Conservation (phyloP, 129 eudicot genomes). For the Flaveria linearis region DNA sequence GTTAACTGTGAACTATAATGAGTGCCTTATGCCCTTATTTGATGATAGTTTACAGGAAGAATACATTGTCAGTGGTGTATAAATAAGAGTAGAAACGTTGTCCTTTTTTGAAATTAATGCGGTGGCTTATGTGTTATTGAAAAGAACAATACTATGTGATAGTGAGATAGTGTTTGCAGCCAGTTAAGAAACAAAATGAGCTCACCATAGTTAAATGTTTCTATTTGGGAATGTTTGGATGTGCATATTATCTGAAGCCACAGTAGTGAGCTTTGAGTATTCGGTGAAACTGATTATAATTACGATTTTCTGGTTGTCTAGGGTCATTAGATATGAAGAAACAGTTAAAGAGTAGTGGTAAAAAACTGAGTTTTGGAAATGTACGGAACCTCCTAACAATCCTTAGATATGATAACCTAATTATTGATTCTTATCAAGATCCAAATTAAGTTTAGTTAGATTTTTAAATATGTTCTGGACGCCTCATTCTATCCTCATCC, state of each 20-base stretch:
- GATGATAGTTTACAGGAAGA: background rate
- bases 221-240: constrained; percentile 9
- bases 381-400: too few relatives aligned
- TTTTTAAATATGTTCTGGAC: background rate
- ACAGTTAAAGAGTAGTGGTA: background rate
- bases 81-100: background rate
- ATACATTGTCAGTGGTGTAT: background rate
- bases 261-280: background rate
- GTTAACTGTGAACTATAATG: background rate
- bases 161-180: background rate
- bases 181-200: background rate
- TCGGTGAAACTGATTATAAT: background rate
- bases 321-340: background rate
- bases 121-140: too few relatives aligned
- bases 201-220: background rate
- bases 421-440: background rate
- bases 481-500: background rate
- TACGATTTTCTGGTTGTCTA: background rate
- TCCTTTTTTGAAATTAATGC: background rate
- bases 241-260: constrained; percentile 1
- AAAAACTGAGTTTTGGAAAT: background rate
- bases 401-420: background rate
- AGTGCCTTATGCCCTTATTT: background rate
- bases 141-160: too few relatives aligned
- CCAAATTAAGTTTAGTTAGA: background rate